These are phyloP conservation scores for Trichophyton rubrum DNA, from an alignment of 2,329 filamentous ascomycete species.

Conservation along the genomic window DNA sequence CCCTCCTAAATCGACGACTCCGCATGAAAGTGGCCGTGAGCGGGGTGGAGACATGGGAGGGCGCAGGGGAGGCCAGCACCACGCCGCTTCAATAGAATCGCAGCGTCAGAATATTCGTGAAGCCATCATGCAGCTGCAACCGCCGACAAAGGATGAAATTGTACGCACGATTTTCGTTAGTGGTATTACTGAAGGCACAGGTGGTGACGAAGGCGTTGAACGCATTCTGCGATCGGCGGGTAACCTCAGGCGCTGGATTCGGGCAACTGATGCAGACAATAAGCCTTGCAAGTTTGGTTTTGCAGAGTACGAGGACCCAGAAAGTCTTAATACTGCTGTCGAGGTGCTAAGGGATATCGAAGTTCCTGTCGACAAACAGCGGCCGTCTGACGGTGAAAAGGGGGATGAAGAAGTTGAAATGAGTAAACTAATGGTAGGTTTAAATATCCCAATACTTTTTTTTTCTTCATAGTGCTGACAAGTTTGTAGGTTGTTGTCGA, in stretches of 20 bases:
- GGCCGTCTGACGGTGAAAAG: constrained; percentile 28
- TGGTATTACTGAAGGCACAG: constrained; percentile 66
- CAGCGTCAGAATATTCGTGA: constrained; percentile 56
- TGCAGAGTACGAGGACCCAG: constrained; percentile 84
- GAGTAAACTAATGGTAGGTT: constrained; percentile 50
- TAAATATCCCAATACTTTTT: background rate
- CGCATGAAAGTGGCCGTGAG: constrained; percentile 33
- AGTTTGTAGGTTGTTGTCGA: constrained; percentile 53
- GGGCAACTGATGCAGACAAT: constrained; percentile 62
- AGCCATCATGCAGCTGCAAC: constrained; percentile 57
- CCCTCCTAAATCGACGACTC: constrained; percentile 46
- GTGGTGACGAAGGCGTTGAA: constrained; percentile 68
- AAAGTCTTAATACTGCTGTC: constrained; percentile 72
- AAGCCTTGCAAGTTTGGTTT: constrained; percentile 86
- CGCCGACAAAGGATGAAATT: constrained; percentile 81
- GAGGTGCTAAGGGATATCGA: constrained; percentile 73
- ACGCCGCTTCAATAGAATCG: constrained; percentile 47
- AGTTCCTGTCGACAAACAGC: constrained; percentile 67
- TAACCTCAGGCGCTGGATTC: constrained; percentile 71
- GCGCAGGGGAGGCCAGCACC: constrained; percentile 47
- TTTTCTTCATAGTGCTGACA: constrained; percentile 14
- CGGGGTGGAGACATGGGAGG: constrained; percentile 33
- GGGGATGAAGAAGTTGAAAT: constrained; percentile 50
- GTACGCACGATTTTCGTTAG: constrained; percentile 82
- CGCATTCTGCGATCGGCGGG: constrained; percentile 65